Evolutionary conservation across 2,329 filamentous ascomycete species (phyloP), one percentile per base, ranked within the genome.

Genomic region (Orbilia ellipsospora): DNA sequence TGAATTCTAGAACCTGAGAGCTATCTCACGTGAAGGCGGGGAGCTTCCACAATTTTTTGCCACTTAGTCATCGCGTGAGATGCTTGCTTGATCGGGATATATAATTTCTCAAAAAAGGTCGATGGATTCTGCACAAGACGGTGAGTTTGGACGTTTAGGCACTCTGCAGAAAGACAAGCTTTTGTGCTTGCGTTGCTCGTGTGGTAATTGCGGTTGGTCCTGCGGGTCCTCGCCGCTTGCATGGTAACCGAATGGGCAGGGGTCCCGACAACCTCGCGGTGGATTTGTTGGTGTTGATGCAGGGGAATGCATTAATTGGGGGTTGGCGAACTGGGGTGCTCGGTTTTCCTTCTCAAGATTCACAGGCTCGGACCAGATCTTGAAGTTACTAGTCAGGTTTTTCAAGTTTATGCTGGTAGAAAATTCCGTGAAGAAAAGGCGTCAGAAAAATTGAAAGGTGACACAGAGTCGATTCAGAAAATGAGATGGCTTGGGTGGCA

Each of bases 241-340:
- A 52, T 51, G 70, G 45, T 74, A 67, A 74, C 70, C 70, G 70
- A 74, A 18, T 15, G 50, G 57, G 63, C 63, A 42, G 70, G 70
- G 57, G 69, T 73, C 60, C 63, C 60, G 67, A 65, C 42, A 64
- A 40, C 40, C 51, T 64, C 59, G 52, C 52, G 31, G 36, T 26
- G 31, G 45, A 18, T 67, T 57, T 55, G 55, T 61, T 51, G 40
- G 36, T 31, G 60, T 28, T 67, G 40, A 57, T 68, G 70, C 72
- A 75, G 64, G 72, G 64, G 44, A 48, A 15, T 15, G 13, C 55
- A 65, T 56, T 55, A 40, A 20, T 55, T 64, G 28, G 51, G 31
- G 57, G 23, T 64, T 64, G 54, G 50, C 54, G 62, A 73, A 55
- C 51, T 36, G 68, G 54, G 45, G 31, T 18, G 52, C 13, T 48